Base-by-base conservation (phyloP, 352 stramenopile genomes). In the Pythium oligandrum region DNA sequence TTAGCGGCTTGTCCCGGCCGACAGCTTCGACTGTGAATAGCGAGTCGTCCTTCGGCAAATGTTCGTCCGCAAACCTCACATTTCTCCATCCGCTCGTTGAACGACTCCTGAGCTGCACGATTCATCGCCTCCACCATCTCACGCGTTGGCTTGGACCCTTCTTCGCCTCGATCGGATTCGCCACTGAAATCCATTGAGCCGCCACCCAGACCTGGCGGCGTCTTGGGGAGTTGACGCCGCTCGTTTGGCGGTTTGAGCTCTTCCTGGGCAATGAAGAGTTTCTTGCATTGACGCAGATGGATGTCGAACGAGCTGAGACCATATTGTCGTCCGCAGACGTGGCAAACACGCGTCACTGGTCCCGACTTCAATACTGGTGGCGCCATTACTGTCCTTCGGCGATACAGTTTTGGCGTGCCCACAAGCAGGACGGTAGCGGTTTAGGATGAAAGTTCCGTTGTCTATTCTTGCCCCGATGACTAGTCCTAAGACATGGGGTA, bases 211-310 rank as follows among this genome's bases (percentile, higher is more conserved):
- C 59, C 63, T 17, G 75, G 74, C 2, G 79, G 83, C 0, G 83
- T 88, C 57, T 85, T 85, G 1, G 83, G 83, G 39, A 92, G 63
- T 3, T 71, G 71, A 6, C 77, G 71, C 8, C 79, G 73, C 44
- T 92, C 82, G 7, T 65, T 59, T 42, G 66, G 63, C 11, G 82
- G 82, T 50, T 92, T 92, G 10, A 67, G 63, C 36, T 90, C 79
- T 61, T 92, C 82, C 66, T 87, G 75, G 5, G 79, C 63, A 40
- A 89, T 62, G 64, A 79, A 92, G 2, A 92, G 57, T 45, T 90
- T 87, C 59, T 92, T 92, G 71, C 82, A 92, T 43, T 92, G 82
- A 62, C 89, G 90, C 38, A 92, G 59, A 47, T 92, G 82, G 51
- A 92, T 92, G 6, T 92, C 79, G 52, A 90, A 90, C 10, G 82